A percentile compares a stretch with the other conserved stretches of the same genome.
These are phyloP conservation scores for Talaromyces stipitatus DNA, from an alignment of 495 filamentous ascomycete species.

Conservation along the genomic window DNA sequence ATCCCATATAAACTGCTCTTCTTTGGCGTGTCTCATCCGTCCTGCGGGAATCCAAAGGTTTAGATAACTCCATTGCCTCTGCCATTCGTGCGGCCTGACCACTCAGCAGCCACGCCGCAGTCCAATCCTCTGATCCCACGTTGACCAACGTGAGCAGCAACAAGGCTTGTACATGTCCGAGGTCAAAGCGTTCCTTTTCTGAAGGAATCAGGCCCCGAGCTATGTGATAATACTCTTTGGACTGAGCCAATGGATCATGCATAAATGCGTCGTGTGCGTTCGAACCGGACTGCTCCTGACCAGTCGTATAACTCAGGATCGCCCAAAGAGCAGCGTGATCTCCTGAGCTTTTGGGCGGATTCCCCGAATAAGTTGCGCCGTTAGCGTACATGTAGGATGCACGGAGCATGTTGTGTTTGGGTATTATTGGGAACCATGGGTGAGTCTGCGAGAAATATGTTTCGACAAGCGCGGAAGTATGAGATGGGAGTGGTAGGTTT, in stretches of 20 bases:
- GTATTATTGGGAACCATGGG: constrained; percentile 63
- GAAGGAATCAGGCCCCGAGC: constrained; percentile 53
- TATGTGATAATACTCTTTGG: constrained; percentile 44
- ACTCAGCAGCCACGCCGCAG: constrained; percentile 52
- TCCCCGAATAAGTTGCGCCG: constrained; percentile 33
- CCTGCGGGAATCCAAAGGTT: constrained; percentile 19
- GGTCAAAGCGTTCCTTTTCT: constrained; percentile 48
- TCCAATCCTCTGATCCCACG: constrained; percentile 45
- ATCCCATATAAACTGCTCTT: constrained; percentile 50
- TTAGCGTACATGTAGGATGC: constrained; percentile 44
- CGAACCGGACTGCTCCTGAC: constrained; percentile 18
- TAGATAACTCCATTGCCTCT: constrained; percentile 36
- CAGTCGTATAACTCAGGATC: constrained; percentile 48
- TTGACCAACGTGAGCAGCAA: constrained; percentile 54
- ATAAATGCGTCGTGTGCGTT: constrained; percentile 7
- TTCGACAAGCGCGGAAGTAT: constrained; percentile 59
- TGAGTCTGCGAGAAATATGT: constrained; percentile 67
- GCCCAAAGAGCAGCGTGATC: constrained; percentile 61
- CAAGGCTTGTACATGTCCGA: constrained; percentile 58
- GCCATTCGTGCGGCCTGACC: constrained; percentile 55
- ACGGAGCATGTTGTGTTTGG: constrained; percentile 58
- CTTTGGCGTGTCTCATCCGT: constrained; percentile 35
- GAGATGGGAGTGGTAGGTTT: constrained; percentile 43
- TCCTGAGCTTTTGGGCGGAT: constrained; percentile 36
- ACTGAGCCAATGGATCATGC: constrained; percentile 13